A percentile compares a stretch with the other conserved stretches of the same genome.
phyloP scores from a whole-genome alignment of 352 stramenopile genomes.

The Globisporangium nagaii region DNA sequence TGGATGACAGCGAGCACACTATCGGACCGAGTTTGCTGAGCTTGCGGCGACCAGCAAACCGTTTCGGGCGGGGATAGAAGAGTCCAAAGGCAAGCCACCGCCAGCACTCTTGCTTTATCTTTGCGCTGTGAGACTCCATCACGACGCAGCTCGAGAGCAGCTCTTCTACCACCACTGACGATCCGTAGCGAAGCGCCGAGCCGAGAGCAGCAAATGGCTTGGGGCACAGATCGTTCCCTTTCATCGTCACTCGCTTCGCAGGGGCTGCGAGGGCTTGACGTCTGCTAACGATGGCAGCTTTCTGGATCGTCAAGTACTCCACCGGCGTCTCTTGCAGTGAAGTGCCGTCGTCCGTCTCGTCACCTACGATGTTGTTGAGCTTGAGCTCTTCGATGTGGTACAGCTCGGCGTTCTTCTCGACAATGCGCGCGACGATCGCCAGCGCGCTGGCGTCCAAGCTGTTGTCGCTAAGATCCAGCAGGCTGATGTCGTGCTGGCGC shows the following conservation, averaged over 20 bases:
- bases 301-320: background rate
- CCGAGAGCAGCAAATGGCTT: constrained; percentile 1
- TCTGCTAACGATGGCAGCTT: background rate
- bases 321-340: background rate
- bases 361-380: constrained; percentile 3
- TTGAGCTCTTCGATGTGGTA: constrained; percentile 1
- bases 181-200: background rate
- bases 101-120: background rate
- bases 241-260: background rate
- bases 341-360: background rate
- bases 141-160: background rate
- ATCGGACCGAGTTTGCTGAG: background rate
- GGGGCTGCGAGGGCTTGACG: background rate
- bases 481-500: background rate
- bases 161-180: background rate
- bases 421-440: background rate
- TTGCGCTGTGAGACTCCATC: background rate
- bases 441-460: background rate
- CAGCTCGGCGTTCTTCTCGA: background rate
- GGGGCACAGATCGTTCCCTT: constrained; percentile 3
- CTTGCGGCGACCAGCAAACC: background rate
- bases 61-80: background rate
- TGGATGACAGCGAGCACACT: background rate
- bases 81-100: constrained; percentile 2
- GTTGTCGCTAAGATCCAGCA: constrained; percentile 5